Evolutionary conservation across 169 alveolate species (phyloP).

Genomic region (Plasmodium reichenowi): DNA sequence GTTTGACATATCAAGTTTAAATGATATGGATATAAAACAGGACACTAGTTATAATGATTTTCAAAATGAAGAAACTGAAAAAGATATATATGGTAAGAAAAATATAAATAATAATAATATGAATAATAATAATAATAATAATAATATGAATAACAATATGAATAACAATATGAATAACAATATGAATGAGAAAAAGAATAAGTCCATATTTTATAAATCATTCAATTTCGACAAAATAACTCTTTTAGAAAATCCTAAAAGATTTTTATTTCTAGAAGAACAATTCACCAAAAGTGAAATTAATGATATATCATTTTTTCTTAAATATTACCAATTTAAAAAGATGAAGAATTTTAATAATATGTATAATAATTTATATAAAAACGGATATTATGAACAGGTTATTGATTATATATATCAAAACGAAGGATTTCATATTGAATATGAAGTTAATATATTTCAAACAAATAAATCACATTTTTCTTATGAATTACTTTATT

Average conservation of each 20-base stretch:
- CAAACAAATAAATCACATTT: conserved; percentile 67
- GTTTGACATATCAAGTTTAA: conserved; percentile 24
- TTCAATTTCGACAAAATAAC: conserved; percentile 59
- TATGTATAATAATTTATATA: conserved; percentile 72
- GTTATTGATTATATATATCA: conserved; percentile 67
- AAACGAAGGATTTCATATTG: conserved; percentile 56
- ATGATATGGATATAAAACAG: background rate
- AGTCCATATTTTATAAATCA: conserved; percentile 18
- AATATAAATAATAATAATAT: too few relatives aligned
- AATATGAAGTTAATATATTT: conserved; percentile 64
- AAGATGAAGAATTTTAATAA: conserved; percentile 63
- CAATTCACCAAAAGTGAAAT: conserved; percentile 49
- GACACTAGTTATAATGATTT: background rate
- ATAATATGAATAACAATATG: too few relatives aligned
- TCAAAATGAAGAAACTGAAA: background rate
- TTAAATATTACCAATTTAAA: conserved; percentile 51
- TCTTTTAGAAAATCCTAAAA: conserved; percentile 66
- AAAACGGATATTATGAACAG: conserved; percentile 62
- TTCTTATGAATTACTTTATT: conserved; percentile 57
- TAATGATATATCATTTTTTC: conserved; percentile 53
- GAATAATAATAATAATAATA: too few relatives aligned
- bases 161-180: too few relatives aligned
- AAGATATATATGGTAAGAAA: background rate
- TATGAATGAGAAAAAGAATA: too few relatives aligned
- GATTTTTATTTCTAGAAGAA: conserved; percentile 60